These are phyloP conservation scores for Sclerotinia spermophila DNA, from an alignment of 2,329 filamentous ascomycete genomes.

Conservation along the genomic window DNA sequence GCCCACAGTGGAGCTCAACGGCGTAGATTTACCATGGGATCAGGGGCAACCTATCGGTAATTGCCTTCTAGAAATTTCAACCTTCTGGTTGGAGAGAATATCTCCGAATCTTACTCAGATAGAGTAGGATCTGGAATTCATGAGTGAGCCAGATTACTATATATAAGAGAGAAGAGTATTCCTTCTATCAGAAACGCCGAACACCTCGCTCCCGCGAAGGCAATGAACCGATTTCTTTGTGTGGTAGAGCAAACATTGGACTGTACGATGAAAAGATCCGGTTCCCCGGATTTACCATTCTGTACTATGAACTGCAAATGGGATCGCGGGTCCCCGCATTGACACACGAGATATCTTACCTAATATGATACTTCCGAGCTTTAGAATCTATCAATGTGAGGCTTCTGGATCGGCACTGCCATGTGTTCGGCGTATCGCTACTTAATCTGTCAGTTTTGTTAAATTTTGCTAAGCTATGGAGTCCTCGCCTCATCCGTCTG, in stretches of 20 bases:
- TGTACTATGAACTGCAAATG: conserved; percentile 10
- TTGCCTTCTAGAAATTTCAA: conserved; percentile 16
- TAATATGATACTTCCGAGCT: conserved; percentile 8
- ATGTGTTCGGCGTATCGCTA: conserved; percentile 7
- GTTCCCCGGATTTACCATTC: conserved; percentile 15
- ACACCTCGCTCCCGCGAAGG: not conserved
- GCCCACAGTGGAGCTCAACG: conserved; percentile 8
- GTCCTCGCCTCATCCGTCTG: not conserved
- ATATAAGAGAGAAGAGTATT: not conserved
- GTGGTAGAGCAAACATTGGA: conserved; percentile 8
- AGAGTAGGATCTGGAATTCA: not conserved
- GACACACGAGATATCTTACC: conserved; percentile 14
- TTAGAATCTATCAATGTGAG: not conserved
- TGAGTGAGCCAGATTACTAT: not conserved
- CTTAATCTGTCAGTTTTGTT: not conserved
- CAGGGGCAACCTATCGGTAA: conserved; percentile 15
- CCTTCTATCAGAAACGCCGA: not conserved
- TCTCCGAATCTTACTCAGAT: conserved; percentile 9
- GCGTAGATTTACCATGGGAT: conserved; percentile 9
- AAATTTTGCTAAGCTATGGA: not conserved
- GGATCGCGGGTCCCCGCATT: conserved; percentile 13
- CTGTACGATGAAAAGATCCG: conserved; percentile 13
- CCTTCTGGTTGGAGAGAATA: conserved; percentile 5
- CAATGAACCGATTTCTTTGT: not conserved
- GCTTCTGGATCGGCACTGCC: not conserved